These are phyloP conservation scores for Phytophthora megakarya DNA, from an alignment of 352 stramenopile genomes.

Conservation along the genomic window DNA sequence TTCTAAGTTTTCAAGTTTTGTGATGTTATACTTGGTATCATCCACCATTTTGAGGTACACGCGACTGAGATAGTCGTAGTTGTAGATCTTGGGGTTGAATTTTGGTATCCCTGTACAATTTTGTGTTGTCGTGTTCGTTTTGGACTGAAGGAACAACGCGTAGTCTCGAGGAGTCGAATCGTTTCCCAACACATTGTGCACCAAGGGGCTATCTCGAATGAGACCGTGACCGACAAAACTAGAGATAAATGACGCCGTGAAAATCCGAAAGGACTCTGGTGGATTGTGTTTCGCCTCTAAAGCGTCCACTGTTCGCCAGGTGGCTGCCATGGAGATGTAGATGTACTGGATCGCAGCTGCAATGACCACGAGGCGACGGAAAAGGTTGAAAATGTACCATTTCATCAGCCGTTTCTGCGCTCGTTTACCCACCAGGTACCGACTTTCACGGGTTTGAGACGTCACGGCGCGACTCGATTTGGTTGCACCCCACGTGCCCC, in stretches of 20 bases:
- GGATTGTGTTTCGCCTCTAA: conserved; percentile 23
- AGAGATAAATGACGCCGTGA: conserved; percentile 26
- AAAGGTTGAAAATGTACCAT: conserved; percentile 30
- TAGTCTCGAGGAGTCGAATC: conserved; percentile 35
- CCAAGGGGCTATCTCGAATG: conserved; percentile 37
- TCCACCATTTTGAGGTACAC: conserved; percentile 28
- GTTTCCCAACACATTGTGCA: conserved; percentile 21
- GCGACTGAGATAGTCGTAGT: conserved; percentile 38
- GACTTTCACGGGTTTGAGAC: neutral
- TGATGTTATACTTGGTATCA: conserved; percentile 43
- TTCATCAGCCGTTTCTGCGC: conserved; percentile 22
- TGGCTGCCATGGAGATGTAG: conserved; percentile 30
- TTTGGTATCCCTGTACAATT: conserved; percentile 20
- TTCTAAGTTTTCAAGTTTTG: conserved; percentile 35
- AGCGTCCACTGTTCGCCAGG: conserved; percentile 17
- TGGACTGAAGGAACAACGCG: conserved; percentile 26
- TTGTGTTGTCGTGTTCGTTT: conserved; percentile 16
- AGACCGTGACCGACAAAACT: conserved; percentile 36
- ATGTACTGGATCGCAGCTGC: conserved; percentile 43
- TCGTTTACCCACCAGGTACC: conserved; percentile 19
- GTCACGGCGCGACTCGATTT: neutral
- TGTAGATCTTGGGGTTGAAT: conserved; percentile 38
- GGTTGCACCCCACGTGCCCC: conserved; percentile 1
- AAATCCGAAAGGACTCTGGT: conserved; percentile 18
- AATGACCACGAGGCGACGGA: conserved; percentile 33